Conservation (phyloP, 768 basidiomycete species). For the Nidula microcarpa region DNA sequence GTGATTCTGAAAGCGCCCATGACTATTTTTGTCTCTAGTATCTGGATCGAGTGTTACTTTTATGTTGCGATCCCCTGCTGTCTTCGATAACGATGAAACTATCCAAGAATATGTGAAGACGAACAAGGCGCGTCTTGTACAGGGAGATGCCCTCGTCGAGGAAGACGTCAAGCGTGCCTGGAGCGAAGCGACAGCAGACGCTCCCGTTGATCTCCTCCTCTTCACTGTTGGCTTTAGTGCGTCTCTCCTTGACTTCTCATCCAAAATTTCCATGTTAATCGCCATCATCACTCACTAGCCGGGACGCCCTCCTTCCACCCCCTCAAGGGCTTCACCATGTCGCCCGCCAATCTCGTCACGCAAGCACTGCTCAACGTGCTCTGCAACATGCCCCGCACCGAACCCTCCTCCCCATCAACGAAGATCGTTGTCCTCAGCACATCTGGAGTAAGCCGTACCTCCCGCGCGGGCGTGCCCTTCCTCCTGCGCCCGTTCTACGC, state of each 20-base stretch:
- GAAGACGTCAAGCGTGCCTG: conserved; percentile 52
- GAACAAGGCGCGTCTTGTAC: conserved; percentile 50
- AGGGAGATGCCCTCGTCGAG: conserved; percentile 58
- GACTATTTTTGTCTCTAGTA: neutral
- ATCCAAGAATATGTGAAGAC: conserved; percentile 49
- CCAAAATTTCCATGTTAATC: neutral
- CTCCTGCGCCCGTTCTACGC: conserved; percentile 43
- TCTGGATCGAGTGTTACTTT: conserved; percentile 44
- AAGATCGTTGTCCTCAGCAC: conserved; percentile 51
- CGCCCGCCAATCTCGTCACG: conserved; percentile 53
- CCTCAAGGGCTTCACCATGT: conserved; percentile 43
- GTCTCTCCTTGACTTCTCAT: conserved; percentile 10
- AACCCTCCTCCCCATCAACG: conserved; percentile 21
- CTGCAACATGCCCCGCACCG: conserved; percentile 40
- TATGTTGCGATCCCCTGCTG: conserved; percentile 47
- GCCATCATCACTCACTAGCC: conserved; percentile 21
- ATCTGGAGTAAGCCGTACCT: conserved; percentile 40
- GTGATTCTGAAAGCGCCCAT: neutral
- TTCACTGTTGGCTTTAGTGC: conserved; percentile 53
- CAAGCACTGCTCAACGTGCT: conserved; percentile 51
- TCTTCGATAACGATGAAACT: conserved; percentile 49
- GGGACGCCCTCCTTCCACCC: conserved; percentile 35
- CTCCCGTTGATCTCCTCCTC: conserved; percentile 49
- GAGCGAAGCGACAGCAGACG: conserved; percentile 34
- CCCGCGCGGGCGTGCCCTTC: conserved; percentile 41